Evolutionary conservation across 345 rosid species (phyloP).

Genomic region (Clarkia xantiana): DNA sequence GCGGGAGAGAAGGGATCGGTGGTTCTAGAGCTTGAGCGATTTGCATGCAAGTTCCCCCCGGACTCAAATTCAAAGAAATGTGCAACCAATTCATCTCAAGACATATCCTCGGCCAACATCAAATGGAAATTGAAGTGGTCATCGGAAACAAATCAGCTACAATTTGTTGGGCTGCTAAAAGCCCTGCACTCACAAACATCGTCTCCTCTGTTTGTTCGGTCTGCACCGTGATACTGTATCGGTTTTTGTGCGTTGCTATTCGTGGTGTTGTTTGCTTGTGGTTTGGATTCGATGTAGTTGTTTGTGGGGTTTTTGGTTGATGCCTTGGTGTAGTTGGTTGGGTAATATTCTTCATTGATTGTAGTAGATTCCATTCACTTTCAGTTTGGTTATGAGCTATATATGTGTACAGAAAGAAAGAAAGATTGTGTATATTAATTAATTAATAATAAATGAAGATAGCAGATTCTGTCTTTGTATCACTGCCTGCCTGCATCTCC

Average conservation of each 20-base stretch:
- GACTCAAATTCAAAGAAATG: conserved; percentile 10
- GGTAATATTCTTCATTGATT: not conserved
- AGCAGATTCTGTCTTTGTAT: too few relatives aligned
- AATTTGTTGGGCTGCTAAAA: conserved; percentile 54
- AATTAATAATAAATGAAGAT: too few relatives aligned
- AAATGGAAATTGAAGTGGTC: conserved; percentile 66
- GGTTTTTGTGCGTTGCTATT: conserved; percentile 1
- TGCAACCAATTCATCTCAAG: conserved; percentile 3
- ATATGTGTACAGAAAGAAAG: too few relatives aligned
- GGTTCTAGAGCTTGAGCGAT: conserved; percentile 25
- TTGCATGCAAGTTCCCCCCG: conserved; percentile 18
- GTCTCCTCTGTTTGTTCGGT: conserved; percentile 37
- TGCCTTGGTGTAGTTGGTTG: conserved; percentile 7
- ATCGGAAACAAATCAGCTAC: conserved; percentile 31
- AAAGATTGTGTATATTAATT: conserved; percentile 1
- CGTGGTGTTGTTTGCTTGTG: conserved; percentile 37
- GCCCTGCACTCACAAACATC: conserved; percentile 44
- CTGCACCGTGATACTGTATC: conserved; percentile 13
- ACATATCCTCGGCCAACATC: conserved; percentile 10
- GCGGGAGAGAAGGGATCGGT: conserved; percentile 20
- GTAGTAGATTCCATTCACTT: not conserved
- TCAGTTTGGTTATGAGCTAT: not conserved
- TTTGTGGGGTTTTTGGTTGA: not conserved
- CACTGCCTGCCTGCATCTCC: too few relatives aligned
- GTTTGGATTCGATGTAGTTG: not conserved